Evolutionary conservation across 306 rosid species (phyloP).

Genomic region (Ziziphus jujuba): DNA sequence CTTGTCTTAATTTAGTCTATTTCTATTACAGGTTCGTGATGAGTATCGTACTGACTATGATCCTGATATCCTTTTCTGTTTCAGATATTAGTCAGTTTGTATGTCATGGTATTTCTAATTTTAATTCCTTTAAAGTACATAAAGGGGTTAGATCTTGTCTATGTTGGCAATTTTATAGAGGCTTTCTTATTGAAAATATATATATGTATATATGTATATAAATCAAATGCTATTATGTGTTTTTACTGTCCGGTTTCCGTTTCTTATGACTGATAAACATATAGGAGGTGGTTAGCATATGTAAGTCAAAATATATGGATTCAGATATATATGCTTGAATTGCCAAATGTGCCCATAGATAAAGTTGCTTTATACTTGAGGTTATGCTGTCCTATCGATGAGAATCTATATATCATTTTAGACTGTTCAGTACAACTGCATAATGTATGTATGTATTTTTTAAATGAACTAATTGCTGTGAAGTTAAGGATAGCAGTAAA

Average conservation of each 20-base stretch:
- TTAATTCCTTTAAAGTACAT: background rate
- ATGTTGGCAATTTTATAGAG: background rate
- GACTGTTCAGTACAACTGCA: no score
- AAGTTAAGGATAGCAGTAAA: background rate
- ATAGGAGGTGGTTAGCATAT: background rate
- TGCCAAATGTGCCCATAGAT: no score
- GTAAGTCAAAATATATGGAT: no score
- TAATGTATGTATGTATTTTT: background rate
- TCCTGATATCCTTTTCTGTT: constrained; percentile 87
- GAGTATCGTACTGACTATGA: constrained; percentile 98
- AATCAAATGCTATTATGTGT: background rate
- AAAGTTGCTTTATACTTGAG: no score
- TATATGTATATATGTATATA: constrained; percentile 2
- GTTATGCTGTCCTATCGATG: no score
- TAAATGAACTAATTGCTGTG: background rate
- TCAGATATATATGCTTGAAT: no score
- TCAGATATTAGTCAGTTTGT: constrained; percentile 1
- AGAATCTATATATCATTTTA: no score
- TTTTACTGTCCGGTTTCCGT: background rate
- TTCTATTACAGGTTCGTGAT: constrained; percentile 78
- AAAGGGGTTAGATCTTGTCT: background rate
- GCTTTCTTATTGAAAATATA: background rate
- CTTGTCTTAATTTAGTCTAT: constrained; percentile 17
- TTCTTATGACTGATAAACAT: background rate
- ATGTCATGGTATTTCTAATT: background rate